These are phyloP conservation scores for Collybiopsis luxurians DNA, from an alignment of 768 basidiomycete species.

Conservation along the genomic window DNA sequence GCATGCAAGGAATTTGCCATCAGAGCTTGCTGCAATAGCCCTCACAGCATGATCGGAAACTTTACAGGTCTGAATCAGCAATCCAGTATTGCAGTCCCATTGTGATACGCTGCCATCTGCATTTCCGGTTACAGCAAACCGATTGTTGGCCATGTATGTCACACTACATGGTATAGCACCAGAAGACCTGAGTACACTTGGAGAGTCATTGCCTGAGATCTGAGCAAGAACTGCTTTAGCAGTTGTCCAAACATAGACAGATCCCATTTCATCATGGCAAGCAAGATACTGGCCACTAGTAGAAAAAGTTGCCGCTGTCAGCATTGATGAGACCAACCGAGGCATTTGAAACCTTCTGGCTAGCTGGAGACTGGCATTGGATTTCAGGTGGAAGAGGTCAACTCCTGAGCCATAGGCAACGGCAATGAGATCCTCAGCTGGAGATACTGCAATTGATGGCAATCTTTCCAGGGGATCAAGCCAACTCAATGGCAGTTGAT, in stretches of 20 bases:
- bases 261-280: background rate
- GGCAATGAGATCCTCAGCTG: background rate
- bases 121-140: background rate
- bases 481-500: background rate
- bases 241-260: too few species aligned
- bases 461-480: too few species aligned
- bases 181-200: too few species aligned
- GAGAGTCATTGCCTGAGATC: too few species aligned
- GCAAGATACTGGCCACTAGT: background rate
- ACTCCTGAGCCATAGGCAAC: background rate
- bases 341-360: background rate
- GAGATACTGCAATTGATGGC: background rate
- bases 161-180: background rate
- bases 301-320: background rate
- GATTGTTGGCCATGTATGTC: background rate
- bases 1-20: background rate
- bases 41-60: background rate
- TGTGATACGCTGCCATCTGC: background rate
- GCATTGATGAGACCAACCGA: background rate
- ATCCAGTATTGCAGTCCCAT: constrained; percentile 1
- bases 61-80: background rate
- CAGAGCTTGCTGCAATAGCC: background rate
- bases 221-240: too few species aligned
- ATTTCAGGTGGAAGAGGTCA: background rate
- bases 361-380: too few species aligned